These are phyloP conservation scores for Zalerion maritima DNA, from an alignment of 495 filamentous ascomycete genomes.

Conservation along the genomic window DNA sequence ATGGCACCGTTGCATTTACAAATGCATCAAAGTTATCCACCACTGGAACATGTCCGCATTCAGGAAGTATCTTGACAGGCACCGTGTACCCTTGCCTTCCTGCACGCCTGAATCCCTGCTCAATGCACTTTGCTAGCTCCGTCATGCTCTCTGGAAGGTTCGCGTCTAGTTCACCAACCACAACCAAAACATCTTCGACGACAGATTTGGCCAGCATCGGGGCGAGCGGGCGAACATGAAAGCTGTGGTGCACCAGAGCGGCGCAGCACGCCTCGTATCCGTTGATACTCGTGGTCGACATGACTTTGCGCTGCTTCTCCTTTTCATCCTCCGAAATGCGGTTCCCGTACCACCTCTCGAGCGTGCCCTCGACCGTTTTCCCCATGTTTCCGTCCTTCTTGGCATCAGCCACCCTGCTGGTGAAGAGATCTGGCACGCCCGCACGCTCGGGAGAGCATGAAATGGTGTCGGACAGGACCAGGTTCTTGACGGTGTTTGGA, in stretches of 20 bases:
- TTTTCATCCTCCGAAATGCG: conserved; percentile 17
- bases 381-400: conserved; percentile 12
- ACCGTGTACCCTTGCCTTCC: conserved; percentile 3
- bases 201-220: conserved; percentile 7
- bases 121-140: conserved; percentile 10
- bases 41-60: conserved; percentile 14
- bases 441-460: conserved; percentile 12
- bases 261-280: conserved; percentile 20
- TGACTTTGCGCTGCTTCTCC: conserved; percentile 11
- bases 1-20: neutral
- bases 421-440: conserved; percentile 11
- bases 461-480: conserved; percentile 16
- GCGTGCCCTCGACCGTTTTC: conserved; percentile 9
- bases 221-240: conserved; percentile 13
- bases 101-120: conserved; percentile 5
- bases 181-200: conserved; percentile 12
- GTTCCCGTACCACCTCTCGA: conserved; percentile 18
- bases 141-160: conserved; percentile 14
- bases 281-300: conserved; percentile 16
- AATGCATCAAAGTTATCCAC: conserved; percentile 13
- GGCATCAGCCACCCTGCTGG: conserved; percentile 11
- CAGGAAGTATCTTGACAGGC: conserved; percentile 9
- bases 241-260: conserved; percentile 13
- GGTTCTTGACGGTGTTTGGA: conserved; percentile 10
- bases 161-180: conserved; percentile 19